Evolutionary conservation across 2,329 filamentous ascomycete species (phyloP).

Genomic region (Triangularia verruculosa): DNA sequence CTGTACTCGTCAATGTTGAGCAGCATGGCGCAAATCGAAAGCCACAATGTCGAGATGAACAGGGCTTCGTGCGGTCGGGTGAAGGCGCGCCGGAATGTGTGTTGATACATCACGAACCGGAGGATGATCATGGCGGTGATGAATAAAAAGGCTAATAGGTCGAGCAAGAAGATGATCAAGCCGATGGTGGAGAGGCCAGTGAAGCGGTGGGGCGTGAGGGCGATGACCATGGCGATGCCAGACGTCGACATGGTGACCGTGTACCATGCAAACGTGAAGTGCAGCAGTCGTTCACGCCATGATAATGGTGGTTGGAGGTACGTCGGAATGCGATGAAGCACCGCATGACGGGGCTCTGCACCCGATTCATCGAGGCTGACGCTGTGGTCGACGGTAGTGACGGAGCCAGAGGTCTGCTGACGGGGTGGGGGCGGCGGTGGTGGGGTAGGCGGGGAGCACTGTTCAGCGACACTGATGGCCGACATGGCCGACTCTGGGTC

Average conservation of each 20-base stretch:
- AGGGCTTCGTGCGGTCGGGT: conserved; percentile 52
- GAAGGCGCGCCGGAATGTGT: conserved; percentile 43
- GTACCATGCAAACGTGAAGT: conserved; percentile 37
- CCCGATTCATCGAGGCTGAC: not conserved
- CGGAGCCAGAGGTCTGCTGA: not conserved
- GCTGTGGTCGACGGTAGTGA: not conserved
- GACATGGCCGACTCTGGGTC: not conserved
- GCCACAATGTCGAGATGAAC: conserved; percentile 61
- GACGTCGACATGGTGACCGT: conserved; percentile 35
- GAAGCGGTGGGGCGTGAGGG: conserved; percentile 38
- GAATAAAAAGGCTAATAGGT: conserved; percentile 44
- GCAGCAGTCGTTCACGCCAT: conserved; percentile 30
- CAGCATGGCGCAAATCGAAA: conserved; percentile 59
- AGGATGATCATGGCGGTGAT: conserved; percentile 35
- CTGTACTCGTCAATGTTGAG: conserved; percentile 51
- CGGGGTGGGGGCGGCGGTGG: not conserved
- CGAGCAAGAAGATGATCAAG: conserved; percentile 48
- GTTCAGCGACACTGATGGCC: conserved; percentile 5
- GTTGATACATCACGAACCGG: conserved; percentile 44
- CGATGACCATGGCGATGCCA: conserved; percentile 31
- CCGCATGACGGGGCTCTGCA: not conserved
- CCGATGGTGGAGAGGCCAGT: conserved; percentile 49
- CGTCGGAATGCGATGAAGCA: conserved; percentile 31
- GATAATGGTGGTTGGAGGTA: conserved; percentile 32
- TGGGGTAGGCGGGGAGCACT: not conserved